These are phyloP conservation scores for Cyberlindnera mrakii DNA, from an alignment of 805 yeast species.

Conservation along the genomic window DNA sequence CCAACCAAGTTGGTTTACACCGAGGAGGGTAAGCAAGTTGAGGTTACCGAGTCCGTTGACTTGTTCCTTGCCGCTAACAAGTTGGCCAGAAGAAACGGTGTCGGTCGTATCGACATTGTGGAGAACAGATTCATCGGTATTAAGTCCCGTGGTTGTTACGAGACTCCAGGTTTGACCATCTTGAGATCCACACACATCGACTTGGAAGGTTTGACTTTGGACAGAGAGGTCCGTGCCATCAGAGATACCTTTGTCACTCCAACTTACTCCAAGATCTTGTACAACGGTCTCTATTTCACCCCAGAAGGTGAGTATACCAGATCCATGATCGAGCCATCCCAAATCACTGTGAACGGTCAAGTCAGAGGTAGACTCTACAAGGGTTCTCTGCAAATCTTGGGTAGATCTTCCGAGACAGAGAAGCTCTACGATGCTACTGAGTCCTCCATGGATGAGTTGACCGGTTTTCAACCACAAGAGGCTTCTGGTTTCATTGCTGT, in stretches of 20 bases:
- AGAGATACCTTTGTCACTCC: slow-evolving; percentile 96
- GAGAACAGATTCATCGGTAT: slow-evolving; percentile 99
- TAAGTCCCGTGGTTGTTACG: slow-evolving; percentile 99
- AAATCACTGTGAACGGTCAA: slow-evolving; percentile 90
- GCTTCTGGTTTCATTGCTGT: slow-evolving; percentile 97
- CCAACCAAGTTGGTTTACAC: slow-evolving; percentile 74
- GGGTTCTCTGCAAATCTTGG: slow-evolving; percentile 78
- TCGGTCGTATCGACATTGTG: slow-evolving; percentile 98
- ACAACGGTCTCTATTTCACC: slow-evolving; percentile 96
- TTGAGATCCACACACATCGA: slow-evolving; percentile 94
- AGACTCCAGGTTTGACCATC: slow-evolving; percentile 95
- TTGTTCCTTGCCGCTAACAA: slow-evolving; percentile 89
- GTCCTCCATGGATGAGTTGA: slow-evolving; percentile 98
- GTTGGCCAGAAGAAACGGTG: slow-evolving; percentile 98
- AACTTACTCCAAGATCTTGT: slow-evolving; percentile 79
- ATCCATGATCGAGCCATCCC: slow-evolving; percentile 91
- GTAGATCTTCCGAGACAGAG: slow-evolving; percentile 94
- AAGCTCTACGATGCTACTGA: slow-evolving; percentile 96
- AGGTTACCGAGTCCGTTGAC: slow-evolving; percentile 83
- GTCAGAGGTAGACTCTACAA: slow-evolving; percentile 93
- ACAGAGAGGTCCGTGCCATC: slow-evolving; percentile 94
- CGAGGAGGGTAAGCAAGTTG: slow-evolving; percentile 48
- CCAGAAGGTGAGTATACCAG: slow-evolving; percentile 98
- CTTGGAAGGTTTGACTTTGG: slow-evolving; percentile 93
- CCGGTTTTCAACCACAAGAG: slow-evolving; percentile 96